These are phyloP conservation scores for Candida endomychidarum DNA, from an alignment of 805 yeast genomes.

Conservation along the genomic window DNA sequence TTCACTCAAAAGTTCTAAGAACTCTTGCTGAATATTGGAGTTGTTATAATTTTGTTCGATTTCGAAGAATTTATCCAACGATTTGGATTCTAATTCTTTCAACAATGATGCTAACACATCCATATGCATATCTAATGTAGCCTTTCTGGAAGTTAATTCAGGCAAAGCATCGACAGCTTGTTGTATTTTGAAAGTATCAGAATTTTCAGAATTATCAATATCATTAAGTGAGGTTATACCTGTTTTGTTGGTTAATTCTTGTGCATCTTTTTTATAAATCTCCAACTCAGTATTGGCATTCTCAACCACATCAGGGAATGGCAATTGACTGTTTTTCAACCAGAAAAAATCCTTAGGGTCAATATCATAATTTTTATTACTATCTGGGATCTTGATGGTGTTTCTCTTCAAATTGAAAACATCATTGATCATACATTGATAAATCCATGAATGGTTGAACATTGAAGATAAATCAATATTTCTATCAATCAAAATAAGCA, in stretches of 20 bases:
- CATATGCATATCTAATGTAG: constrained; percentile 94
- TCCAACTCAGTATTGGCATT: constrained; percentile 84
- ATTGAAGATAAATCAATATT: constrained; percentile 87
- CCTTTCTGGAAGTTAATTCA: constrained; percentile 83
- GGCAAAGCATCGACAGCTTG: constrained; percentile 92
- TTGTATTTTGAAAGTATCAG: constrained; percentile 67
- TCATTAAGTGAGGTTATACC: constrained; percentile 73
- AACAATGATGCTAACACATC: constrained; percentile 83
- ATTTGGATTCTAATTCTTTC: constrained; percentile 80
- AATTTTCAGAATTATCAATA: constrained; percentile 48
- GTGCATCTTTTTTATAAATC: constrained; percentile 82
- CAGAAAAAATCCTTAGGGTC: constrained; percentile 95
- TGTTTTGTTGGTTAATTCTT: constrained; percentile 76
- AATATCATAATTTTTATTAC: constrained; percentile 66
- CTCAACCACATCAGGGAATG: constrained; percentile 99
- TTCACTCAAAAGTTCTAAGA: constrained; percentile 55
- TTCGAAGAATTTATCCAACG: constrained; percentile 88
- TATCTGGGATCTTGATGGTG: constrained; percentile 60
- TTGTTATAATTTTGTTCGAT: constrained; percentile 81
- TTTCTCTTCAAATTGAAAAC: constrained; percentile 81
- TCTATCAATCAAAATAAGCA: constrained; percentile 81
- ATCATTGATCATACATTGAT: constrained; percentile 94
- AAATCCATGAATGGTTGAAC: constrained; percentile 97
- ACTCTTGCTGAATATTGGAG: constrained; percentile 57
- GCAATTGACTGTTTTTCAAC: constrained; percentile 77